These are phyloP conservation scores for Naganishia randhawae DNA, from an alignment of 768 basidiomycete species.

Conservation along the genomic window DNA sequence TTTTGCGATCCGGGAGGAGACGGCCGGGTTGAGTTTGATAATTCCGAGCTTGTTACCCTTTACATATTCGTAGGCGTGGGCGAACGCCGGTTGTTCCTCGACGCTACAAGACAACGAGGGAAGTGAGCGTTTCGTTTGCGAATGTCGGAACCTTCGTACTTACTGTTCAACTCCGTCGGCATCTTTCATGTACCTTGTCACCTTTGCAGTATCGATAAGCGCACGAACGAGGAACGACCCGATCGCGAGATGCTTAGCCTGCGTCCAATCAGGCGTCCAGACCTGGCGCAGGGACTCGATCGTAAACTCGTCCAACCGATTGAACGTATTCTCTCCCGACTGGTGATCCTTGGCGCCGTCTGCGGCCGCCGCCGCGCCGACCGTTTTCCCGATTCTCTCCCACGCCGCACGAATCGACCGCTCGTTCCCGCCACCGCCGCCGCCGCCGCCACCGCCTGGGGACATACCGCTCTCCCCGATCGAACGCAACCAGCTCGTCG, in stretches of 20 bases:
- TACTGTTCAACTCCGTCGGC: conserved; percentile 62
- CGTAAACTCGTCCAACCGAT: conserved; percentile 13
- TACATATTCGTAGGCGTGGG: conserved; percentile 85
- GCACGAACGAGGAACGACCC: conserved; percentile 79
- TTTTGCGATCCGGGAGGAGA: conserved; percentile 70
- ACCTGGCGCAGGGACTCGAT: conserved; percentile 26
- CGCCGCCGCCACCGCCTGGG: not conserved
- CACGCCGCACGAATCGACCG: conserved; percentile 18
- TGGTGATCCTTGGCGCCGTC: too few species aligned
- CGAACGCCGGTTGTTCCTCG: conserved; percentile 84
- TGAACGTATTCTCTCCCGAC: not conserved
- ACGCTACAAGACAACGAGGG: conserved; percentile 52
- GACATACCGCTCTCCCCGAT: too few species aligned
- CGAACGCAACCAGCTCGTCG: conserved; percentile 6
- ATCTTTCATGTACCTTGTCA: conserved; percentile 61
- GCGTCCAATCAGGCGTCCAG: conserved; percentile 67
- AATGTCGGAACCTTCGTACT: conserved; percentile 48
- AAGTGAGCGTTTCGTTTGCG: not conserved
- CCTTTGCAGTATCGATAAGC: conserved; percentile 76
- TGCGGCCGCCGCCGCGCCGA: not conserved
- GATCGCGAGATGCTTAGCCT: conserved; percentile 67
- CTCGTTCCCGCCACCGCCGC: not conserved
- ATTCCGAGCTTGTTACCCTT: conserved; percentile 92
- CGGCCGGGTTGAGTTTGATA: conserved; percentile 75
- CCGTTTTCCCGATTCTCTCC: conserved; percentile 22